These are phyloP conservation scores for Pseudocercospora macadamiae DNA, from an alignment of 2,329 filamentous ascomycete species.

Conservation along the genomic window DNA sequence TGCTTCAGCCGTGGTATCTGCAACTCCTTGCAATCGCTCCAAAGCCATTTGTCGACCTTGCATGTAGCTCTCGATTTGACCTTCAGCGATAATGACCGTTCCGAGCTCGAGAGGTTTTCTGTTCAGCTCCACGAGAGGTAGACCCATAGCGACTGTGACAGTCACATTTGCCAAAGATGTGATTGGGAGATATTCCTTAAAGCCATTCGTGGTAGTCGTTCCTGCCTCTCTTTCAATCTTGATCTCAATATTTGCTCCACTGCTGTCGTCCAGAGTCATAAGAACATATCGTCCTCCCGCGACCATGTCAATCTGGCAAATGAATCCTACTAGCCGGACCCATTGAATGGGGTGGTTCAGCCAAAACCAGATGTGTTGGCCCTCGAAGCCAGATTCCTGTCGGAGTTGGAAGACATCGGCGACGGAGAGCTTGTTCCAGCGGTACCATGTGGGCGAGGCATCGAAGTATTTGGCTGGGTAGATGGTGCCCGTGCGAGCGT, in stretches of 20 bases:
- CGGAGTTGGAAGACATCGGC: constrained; percentile 58
- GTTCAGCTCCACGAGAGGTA: constrained; percentile 50
- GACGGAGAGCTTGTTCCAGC: constrained; percentile 65
- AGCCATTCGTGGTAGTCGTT: neutral
- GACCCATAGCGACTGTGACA: constrained; percentile 41
- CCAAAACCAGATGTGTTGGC: constrained; percentile 59
- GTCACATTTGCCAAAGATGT: constrained; percentile 44
- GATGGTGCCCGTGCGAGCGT: constrained; percentile 33
- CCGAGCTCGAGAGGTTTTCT: constrained; percentile 47
- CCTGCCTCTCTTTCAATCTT: constrained; percentile 48
- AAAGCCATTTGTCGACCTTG: constrained; percentile 56
- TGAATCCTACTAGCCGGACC: constrained; percentile 49
- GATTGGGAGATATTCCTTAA: constrained; percentile 37
- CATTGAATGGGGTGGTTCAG: constrained; percentile 58
- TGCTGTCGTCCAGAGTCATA: constrained; percentile 64
- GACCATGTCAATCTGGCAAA: constrained; percentile 46
- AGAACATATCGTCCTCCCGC: constrained; percentile 47
- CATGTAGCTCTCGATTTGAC: constrained; percentile 57
- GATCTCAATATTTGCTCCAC: constrained; percentile 61
- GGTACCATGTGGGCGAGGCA: constrained; percentile 62
- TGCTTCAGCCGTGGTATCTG: constrained; percentile 59
- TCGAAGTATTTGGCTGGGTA: constrained; percentile 64
- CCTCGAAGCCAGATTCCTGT: constrained; percentile 54
- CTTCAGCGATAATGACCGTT: constrained; percentile 59
- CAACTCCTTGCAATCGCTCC: constrained; percentile 55